Evolutionary conservation across 2,329 filamentous ascomycete genomes (phyloP).

Genomic region (Ceratocystis eucalypticola): DNA sequence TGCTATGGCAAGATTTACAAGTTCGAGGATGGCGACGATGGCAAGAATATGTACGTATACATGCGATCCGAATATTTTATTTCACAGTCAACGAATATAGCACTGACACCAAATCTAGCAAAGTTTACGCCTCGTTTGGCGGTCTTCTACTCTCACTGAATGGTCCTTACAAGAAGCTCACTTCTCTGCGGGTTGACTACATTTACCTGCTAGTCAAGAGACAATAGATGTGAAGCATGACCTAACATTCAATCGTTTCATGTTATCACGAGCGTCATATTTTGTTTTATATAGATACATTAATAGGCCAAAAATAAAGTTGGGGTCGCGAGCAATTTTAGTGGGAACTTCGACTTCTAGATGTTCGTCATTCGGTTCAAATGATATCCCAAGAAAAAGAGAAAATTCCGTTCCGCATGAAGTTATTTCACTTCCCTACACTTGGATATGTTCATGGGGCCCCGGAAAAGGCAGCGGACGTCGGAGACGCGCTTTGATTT

Average conservation of each 20-base stretch:
- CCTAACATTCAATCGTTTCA: neutral
- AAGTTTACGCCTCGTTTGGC: constrained; percentile 88
- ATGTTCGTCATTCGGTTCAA: neutral
- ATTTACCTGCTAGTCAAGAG: constrained; percentile 92
- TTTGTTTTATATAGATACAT: constrained; percentile 17
- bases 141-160: constrained; percentile 81
- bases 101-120: constrained; percentile 38
- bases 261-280: constrained; percentile 16
- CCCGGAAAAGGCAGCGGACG: constrained; percentile 69
- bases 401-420: neutral
- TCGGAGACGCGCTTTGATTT: constrained; percentile 64
- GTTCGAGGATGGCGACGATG: constrained; percentile 66
- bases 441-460: constrained; percentile 30
- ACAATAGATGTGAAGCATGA: constrained; percentile 23
- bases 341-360: neutral
- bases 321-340: neutral
- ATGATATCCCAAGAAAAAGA: constrained; percentile 7
- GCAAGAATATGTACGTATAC: constrained; percentile 65
- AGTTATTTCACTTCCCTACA: constrained; percentile 15
- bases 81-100: neutral
- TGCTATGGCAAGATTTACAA: constrained; percentile 81
- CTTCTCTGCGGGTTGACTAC: constrained; percentile 79
- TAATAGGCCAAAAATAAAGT: constrained; percentile 5
- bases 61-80: neutral
- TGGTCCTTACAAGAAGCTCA: constrained; percentile 91